Conservation (phyloP, 768 basidiomycete species). For the Rhizopogon sp. region DNA sequence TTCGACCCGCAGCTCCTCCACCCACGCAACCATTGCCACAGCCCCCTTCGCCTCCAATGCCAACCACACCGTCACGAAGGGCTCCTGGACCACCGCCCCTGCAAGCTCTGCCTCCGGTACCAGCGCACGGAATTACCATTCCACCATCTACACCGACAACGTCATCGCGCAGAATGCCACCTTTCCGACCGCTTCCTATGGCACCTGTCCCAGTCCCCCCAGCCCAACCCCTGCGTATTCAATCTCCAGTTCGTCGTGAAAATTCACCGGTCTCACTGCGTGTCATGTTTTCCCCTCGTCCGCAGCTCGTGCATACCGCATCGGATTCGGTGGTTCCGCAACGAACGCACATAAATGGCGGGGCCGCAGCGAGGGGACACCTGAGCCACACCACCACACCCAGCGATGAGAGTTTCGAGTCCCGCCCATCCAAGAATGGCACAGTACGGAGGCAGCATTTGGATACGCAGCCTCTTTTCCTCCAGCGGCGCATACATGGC, state of each 20-base stretch:
- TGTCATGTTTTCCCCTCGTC: constrained; percentile 14
- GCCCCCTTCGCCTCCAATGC: constrained; percentile 15
- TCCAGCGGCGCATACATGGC: constrained; percentile 23
- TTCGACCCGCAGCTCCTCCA: constrained; percentile 26
- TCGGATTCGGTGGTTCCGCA: constrained; percentile 1
- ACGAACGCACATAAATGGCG: constrained; percentile 1
- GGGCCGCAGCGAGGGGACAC: background rate
- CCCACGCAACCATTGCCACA: constrained; percentile 27
- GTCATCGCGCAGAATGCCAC: background rate
- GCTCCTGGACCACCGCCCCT: background rate
- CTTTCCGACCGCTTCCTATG: constrained; percentile 1
- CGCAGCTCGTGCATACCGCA: background rate
- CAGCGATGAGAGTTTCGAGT: background rate
- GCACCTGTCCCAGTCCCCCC: constrained; percentile 12
- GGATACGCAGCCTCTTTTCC: constrained; percentile 18
- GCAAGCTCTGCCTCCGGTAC: constrained; percentile 1
- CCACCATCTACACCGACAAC: background rate
- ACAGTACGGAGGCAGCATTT: constrained; percentile 11
- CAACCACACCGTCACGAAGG: constrained; percentile 1
- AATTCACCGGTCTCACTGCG: constrained; percentile 12
- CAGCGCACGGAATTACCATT: background rate
- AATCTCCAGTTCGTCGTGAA: background rate
- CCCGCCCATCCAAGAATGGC: constrained; percentile 5
- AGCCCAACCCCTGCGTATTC: background rate
- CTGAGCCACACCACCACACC: background rate